phyloP scores from a whole-genome alignment of 2,329 filamentous ascomycete species.

The Epicoccum nigrum region DNA sequence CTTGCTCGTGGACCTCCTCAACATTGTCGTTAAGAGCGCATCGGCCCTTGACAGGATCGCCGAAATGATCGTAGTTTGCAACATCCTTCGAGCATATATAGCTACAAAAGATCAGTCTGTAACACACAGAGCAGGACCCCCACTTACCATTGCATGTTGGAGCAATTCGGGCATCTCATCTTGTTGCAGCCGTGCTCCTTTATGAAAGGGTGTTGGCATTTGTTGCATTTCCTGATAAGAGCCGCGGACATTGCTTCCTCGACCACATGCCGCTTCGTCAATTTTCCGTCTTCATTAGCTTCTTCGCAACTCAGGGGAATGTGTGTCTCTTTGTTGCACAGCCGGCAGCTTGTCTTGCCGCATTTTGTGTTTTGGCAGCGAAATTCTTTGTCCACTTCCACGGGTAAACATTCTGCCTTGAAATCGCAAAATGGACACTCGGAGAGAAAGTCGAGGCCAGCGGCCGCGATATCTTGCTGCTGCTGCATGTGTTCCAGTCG shows the following conservation, averaged over 20 bases:
- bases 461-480: constrained; percentile 70
- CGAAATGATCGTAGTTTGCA: constrained; percentile 73
- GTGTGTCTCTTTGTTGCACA: constrained; percentile 73
- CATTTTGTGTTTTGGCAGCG: constrained; percentile 72
- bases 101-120: constrained; percentile 48
- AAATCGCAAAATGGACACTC: constrained; percentile 84
- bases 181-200: constrained; percentile 85
- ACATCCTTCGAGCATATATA: constrained; percentile 73
- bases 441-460: constrained; percentile 73
- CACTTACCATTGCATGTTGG: constrained; percentile 60
- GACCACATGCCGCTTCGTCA: constrained; percentile 68
- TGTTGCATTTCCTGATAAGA: constrained; percentile 76
- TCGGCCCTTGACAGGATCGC: constrained; percentile 49
- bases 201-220: constrained; percentile 75
- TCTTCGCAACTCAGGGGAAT: constrained; percentile 75
- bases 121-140: background rate
- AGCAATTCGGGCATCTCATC: constrained; percentile 72
- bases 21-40: constrained; percentile 72
- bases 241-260: constrained; percentile 87
- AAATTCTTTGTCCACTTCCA: constrained; percentile 75
- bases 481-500: constrained; percentile 75
- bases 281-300: constrained; percentile 62
- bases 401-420: constrained; percentile 72
- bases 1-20: constrained; percentile 65
- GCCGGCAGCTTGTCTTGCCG: constrained; percentile 55